Evolutionary conservation across 257 asterid genomes (phyloP), one percentile per base, ranked within the genome.

Genomic region (Marsdenia floribunda): DNA sequence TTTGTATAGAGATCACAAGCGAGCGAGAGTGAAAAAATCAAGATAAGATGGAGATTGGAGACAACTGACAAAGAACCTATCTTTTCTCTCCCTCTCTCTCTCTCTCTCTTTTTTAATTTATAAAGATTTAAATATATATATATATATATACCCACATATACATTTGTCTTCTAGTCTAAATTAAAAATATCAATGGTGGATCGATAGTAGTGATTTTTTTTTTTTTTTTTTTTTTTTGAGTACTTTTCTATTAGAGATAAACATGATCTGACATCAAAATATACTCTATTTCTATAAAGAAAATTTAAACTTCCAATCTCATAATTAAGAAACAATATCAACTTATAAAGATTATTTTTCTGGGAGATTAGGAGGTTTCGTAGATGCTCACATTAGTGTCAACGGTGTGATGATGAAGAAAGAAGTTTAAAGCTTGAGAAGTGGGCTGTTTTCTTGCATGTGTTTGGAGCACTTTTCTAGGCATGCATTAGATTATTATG

Each of bases 391-490:
- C 37, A 46, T 18, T 58, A 55, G 64, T 55, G 50, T 55, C 74
- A 42, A 65, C 24, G 38, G 54, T 40, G 59, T 68, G 61, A 29
- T 29, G 33, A 29, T 29, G 33, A 29, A 29, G 33, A 29, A 29
- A 29, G 33, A 29, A 29, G 33, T 35, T 58, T 68, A 68, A 26
- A 73, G 10, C 49, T 46, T 33, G 19, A 26, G 70, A 33, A 73
- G 29, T 37, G 40, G 24, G 60, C 40, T 57, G 59, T 29, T 49
- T 59, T 37, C 53, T 55, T 58, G 78, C 81, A 73, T 72, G 75
- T 80, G 78, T 67, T 22, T 22, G n/a, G 22, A 47, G 71, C 78
- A 57, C 13, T 35, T 80, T 38, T 66, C 78, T 13, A 67, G 75
- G 73, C 73, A 64, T 52, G 33, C 33, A 29, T 29, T 47, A 5